phyloP scores from a whole-genome alignment of 2,329 filamentous ascomycete species.

The Triangularia verruculosa region DNA sequence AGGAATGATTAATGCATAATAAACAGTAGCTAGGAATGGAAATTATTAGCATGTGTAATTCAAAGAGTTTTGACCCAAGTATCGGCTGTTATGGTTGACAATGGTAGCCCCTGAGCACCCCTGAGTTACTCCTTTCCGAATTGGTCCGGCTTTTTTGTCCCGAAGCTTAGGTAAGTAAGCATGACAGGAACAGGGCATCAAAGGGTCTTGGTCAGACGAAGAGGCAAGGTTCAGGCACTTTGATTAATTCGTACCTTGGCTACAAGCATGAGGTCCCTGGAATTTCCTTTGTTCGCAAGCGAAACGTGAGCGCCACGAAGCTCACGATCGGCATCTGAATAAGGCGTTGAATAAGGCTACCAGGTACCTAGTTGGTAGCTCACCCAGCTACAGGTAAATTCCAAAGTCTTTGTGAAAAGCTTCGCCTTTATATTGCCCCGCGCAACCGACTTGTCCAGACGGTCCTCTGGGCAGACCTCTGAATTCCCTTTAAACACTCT shows the following conservation, averaged over 20 bases:
- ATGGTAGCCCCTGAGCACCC: neutral
- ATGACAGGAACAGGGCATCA: neutral
- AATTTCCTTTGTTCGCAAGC: neutral
- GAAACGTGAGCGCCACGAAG: neutral
- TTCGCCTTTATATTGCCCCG: neutral
- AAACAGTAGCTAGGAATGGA: neutral
- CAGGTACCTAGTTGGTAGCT: too few species aligned
- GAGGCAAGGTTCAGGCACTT: too few species aligned
- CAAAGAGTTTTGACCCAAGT: too few species aligned
- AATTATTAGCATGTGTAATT: too few species aligned
- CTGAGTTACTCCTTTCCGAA: neutral
- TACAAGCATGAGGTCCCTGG: neutral
- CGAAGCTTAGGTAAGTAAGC: neutral
- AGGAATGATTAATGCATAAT: neutral
- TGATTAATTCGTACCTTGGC: too few species aligned
- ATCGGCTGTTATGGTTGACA: too few species aligned
- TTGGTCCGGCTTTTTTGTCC: neutral
- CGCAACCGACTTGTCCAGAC: neutral
- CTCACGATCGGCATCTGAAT: neutral
- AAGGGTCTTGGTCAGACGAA: too few species aligned
- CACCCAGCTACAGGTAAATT: too few species aligned
- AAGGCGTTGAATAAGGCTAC: neutral
- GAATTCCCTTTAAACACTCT: too few species aligned
- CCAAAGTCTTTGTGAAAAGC: too few species aligned
- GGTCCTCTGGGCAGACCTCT: too few species aligned